These are phyloP conservation scores for Carex pumila DNA, from an alignment of 176 grass and related monocot species.

Conservation along the genomic window DNA sequence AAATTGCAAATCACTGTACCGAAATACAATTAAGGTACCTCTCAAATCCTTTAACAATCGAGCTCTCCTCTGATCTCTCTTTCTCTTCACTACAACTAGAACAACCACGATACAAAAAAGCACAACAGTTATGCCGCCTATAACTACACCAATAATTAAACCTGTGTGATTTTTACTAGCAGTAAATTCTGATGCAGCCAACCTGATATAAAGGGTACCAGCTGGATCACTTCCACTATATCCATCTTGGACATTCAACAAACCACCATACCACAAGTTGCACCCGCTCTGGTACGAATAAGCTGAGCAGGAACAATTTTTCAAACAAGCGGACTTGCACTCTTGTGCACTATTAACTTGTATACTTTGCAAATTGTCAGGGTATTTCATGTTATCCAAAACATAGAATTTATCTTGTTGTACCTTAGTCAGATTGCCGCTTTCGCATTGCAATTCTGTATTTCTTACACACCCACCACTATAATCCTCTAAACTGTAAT, in stretches of 20 bases:
- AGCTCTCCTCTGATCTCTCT: constrained; percentile 29
- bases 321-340: constrained; percentile 53
- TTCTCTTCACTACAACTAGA: constrained; percentile 32
- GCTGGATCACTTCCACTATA: constrained; percentile 15
- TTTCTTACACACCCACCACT: constrained; percentile 56
- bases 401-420: constrained; percentile 51
- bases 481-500: constrained; percentile 47
- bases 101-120: constrained; percentile 12
- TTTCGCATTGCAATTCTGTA: constrained; percentile 42
- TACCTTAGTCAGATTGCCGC: constrained; percentile 16
- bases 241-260: constrained; percentile 54
- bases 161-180: constrained; percentile 36
- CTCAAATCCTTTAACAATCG: constrained; percentile 38
- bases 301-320: constrained; percentile 53
- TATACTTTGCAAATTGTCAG: constrained; percentile 32
- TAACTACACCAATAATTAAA: constrained; percentile 24
- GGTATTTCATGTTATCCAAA: constrained; percentile 30
- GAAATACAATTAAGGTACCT: constrained; percentile 48
- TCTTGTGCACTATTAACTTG: constrained; percentile 21
- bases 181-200: constrained; percentile 65
- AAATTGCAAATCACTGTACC: constrained; percentile 56
- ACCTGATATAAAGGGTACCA: constrained; percentile 58
- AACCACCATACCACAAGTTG: constrained; percentile 53
- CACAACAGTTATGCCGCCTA: constrained; percentile 31
- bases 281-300: constrained; percentile 53